Conservation (phyloP, 2,329 filamentous ascomycete species). For the Trichoderma harzianum region DNA sequence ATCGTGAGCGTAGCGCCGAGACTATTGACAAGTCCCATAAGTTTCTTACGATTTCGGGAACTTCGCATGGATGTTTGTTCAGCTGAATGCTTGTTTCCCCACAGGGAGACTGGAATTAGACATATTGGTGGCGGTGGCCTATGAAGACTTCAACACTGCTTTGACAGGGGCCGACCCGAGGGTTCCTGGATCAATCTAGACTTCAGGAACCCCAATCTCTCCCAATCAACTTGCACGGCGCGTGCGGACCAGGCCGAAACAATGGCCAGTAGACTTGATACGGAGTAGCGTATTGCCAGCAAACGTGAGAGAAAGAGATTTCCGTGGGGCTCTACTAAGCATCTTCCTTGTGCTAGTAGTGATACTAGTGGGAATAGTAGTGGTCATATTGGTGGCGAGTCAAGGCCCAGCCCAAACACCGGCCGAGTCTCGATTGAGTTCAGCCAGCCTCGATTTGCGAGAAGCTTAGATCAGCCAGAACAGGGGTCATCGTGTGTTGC, state of each 20-base stretch:
- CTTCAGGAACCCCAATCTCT: not conserved
- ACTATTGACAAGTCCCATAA: not conserved
- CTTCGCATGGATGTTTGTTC: not conserved
- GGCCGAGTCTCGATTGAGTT: not conserved
- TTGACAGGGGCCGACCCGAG: not conserved
- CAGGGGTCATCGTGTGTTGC: not conserved
- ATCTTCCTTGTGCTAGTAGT: not conserved
- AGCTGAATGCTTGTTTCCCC: not conserved
- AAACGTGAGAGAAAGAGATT: not conserved
- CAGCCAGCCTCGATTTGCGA: not conserved
- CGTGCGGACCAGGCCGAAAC: not conserved
- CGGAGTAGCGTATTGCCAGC: not conserved
- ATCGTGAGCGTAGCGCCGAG: not conserved
- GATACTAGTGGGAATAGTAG: not conserved
- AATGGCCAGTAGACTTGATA: not conserved
- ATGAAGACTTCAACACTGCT: not conserved
- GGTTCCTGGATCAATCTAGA: not conserved
- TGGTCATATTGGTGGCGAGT: not conserved
- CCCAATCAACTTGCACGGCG: not conserved
- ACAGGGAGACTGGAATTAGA: not conserved
- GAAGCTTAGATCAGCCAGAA: not conserved
- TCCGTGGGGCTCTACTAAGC: not conserved
- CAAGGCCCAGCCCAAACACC: not conserved
- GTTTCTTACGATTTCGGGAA: not conserved
- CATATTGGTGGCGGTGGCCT: not conserved